Base-by-base conservation (phyloP, 805 yeast genomes). In the Cyberlindnera saturnus region DNA sequence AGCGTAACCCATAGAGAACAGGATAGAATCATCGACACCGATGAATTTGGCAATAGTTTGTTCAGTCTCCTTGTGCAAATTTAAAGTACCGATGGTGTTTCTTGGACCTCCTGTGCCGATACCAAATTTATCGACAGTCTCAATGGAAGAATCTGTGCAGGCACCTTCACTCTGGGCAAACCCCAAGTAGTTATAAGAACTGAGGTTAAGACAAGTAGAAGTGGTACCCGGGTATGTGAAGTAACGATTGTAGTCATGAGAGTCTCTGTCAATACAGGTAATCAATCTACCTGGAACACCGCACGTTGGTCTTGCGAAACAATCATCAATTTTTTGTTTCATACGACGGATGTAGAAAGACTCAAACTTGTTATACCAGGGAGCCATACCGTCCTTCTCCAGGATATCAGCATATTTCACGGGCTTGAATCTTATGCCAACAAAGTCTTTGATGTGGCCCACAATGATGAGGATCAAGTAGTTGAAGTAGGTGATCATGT, bases 271-370 rank as follows among this genome's bases (percentile, higher is more conserved):
- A 56, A 83, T 81, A 55, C 96, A 82, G 45, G 81, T 77, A 55
- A 91, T 81, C 57, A 72, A 82, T 62, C 99, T 79, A 23, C 99
- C 99, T 1, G 99, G 98, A 17, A 91, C 98, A 40, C 97, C 98
- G 46, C 86, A 84, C n/a, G 95, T 87, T 35, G 96, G 96, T 61
- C 96, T 80, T 2, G 95, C 87, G 63, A 93, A 93, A 64, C 96
- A 88, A 66, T 91, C 98, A 61, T 86, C 96, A 46, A 93, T 77
- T 65, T 96, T 84, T 53, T 75, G 77, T 63, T 93, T 90, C 72
- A 93, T 75, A 57, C 98, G 81, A 56, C 99, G 82, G 35, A 90
- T 83, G 64, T 90, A 93, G 62, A 93, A 95, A 50, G 86, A 80
- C 65, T 93, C 99, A 61, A 91, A 89, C 38, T 89, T 91, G 20